These are phyloP conservation scores for Inga laurina DNA, from an alignment of 306 rosid genomes.

Conservation along the genomic window DNA sequence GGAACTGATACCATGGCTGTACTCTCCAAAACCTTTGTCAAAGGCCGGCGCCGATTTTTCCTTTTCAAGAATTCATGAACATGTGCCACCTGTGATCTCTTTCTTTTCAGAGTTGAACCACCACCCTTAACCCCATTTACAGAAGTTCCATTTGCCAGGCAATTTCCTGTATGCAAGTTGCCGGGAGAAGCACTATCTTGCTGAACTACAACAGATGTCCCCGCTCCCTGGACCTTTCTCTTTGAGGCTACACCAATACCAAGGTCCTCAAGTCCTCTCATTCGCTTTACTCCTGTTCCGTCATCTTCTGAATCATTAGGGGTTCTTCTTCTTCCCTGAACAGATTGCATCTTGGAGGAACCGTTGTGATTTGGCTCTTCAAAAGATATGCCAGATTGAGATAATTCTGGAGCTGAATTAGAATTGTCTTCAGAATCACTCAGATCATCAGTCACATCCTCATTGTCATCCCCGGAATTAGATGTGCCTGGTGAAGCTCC, in stretches of 20 bases:
- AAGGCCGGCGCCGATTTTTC: slow-evolving; percentile 63
- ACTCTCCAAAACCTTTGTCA: slow-evolving; percentile 77
- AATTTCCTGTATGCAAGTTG: slow-evolving; percentile 44
- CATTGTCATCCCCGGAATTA: slow-evolving; percentile 49
- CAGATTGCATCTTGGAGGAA: slow-evolving; percentile 58
- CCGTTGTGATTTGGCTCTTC: slow-evolving; percentile 66
- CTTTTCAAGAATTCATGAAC: slow-evolving; percentile 60
- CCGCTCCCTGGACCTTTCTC: slow-evolving; percentile 45
- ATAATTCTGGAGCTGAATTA: slow-evolving; percentile 64
- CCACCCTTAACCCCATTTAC: slow-evolving; percentile 49
- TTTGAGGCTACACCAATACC: slow-evolving; percentile 57
- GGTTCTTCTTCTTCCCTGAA: slow-evolving; percentile 64
- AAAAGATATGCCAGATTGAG: slow-evolving; percentile 69
- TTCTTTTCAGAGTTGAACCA: slow-evolving; percentile 49
- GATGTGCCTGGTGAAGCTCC: slow-evolving; percentile 46
- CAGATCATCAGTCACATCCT: slow-evolving; percentile 40
- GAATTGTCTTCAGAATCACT: slow-evolving; percentile 56
- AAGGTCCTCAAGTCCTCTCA: slow-evolving; percentile 82
- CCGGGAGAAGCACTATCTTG: slow-evolving; percentile 45
- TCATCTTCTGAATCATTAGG: slow-evolving; percentile 88
- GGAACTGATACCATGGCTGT: slow-evolving; percentile 74
- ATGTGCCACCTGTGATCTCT: slow-evolving; percentile 61
- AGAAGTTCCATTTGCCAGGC: slow-evolving; percentile 49
- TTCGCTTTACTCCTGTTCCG: slow-evolving; percentile 73
- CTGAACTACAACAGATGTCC: slow-evolving; percentile 49